Evolutionary conservation across 352 stramenopile species (phyloP), one percentile per base, ranked within the genome.

Genomic region (Phytopythium delawarense): DNA sequence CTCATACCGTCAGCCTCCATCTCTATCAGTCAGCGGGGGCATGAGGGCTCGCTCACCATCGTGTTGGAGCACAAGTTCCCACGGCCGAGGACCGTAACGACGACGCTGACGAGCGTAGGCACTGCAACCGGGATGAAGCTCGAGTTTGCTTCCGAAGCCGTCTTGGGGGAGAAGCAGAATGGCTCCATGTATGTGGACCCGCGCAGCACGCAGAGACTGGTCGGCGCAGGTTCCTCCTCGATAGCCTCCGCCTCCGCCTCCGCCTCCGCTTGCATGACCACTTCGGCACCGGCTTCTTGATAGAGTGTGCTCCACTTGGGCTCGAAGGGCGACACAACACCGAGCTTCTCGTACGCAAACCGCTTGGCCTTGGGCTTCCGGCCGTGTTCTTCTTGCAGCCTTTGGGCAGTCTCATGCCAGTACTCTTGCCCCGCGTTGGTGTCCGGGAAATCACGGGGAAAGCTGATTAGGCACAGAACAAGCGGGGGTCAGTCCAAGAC

Each of bases 391-490:
- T 34, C 67, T 50, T 74, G 54, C 0, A 72, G 37, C 2, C 61
- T 48, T 4, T 58, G 25, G 0, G 71, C 71, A 42, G 69, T 55
- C 7, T 66, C 34, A 23, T 80, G 54, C 87, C 87, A 95, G 63
- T 84, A 89, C n/a, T 30, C 42, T 30, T 71, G 61, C 11, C 87
- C 81, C 40, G 81, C 70, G 25, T 73, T 56, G 1, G 87, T 86
- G 51, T 94, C 87, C 0, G 87, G 87, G 46, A 80, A 95, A 66
- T 95, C 87, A 7, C 79, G 67, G 8, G 87, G 87, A 66, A 94
- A 95, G 50, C 84, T 93, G 65, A 28, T n/a, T 5, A 30, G 52
- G 32, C 71, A 50, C 32, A 63, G 13, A 28, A 59, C 30, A 20
- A 53, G 55, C 30, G 65, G 18, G 59, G 46, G 45, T 37, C 16